Evolutionary conservation across 1,139 yeast genomes (phyloP), one percentile per base, ranked within the genome.

Genomic region (Saccharomycopsis phalli): DNA sequence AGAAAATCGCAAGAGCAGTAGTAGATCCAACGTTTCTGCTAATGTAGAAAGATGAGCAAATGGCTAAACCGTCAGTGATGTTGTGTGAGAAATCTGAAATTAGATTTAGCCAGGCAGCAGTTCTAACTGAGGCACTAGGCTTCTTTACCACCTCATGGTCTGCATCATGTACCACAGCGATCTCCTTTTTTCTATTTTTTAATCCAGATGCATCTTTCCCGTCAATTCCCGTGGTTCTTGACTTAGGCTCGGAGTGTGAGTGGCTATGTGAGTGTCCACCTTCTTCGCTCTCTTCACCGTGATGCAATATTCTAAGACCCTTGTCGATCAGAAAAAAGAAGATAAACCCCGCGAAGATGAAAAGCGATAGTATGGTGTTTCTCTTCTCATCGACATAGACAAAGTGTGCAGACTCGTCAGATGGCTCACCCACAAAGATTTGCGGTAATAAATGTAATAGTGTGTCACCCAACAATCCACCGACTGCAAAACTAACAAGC

Each of bases 81-180:
- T 79, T 79, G 55, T 79, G 88, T 2, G 77, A 62, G 48, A 78
- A 72, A 48, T 78, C 84, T 0, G 84, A 76, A 42, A 76, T 66
- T 49, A 79, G 58, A 50, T 76, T 79, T 45, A 79, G 57, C 51
- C 75, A 71, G 3, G 81, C 78, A n/a, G 79, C 69, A 1, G 68
- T 60, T 44, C 62, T 61, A 31, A 59, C 60, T 2, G 66, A 61
- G 7, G 60, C 52, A 16, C 35, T 36, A 13, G 38, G 42, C 8
- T 40, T 43, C 17, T 36, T 37, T 28, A 28, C 38, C 1, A 25
- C 27, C 22, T 38, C 22, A 6, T 22, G 25, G 11, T 27, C 34
- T 16, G 28, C 31, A 16, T 36, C 31, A 3, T 34, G 34, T 3
- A 18, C 31, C 10, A 22, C 23, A 19, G 21, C n/a, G 3, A 23